These are phyloP conservation scores for Panaeolus cyanescens DNA, from an alignment of 768 basidiomycete species.

Conservation along the genomic window DNA sequence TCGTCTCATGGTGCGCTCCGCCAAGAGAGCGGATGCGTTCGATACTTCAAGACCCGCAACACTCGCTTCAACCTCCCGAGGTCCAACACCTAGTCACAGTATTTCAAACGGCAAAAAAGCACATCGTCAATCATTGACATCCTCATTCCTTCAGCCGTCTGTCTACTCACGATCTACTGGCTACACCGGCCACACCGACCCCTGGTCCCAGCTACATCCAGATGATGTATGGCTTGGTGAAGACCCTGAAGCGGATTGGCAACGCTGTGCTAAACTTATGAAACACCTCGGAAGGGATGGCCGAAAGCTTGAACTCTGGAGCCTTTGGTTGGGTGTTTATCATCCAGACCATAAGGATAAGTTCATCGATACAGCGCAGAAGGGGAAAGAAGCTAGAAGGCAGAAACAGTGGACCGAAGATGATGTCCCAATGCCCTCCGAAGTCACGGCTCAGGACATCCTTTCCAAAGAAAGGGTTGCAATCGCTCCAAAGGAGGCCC, in stretches of 20 bases:
- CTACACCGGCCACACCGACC: constrained; percentile 18
- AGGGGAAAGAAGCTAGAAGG: constrained; percentile 30
- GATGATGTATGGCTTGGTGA: constrained; percentile 58
- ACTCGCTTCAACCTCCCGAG: neutral
- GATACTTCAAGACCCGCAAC: constrained; percentile 3
- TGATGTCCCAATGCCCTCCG: constrained; percentile 31
- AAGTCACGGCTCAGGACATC: constrained; percentile 22
- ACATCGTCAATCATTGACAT: constrained; percentile 28
- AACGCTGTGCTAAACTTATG: constrained; percentile 54
- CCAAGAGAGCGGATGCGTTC: constrained; percentile 15
- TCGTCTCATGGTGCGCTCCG: constrained; percentile 79
- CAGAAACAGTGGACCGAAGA: constrained; percentile 52
- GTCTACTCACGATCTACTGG: constrained; percentile 19
- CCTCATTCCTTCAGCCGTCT: constrained; percentile 28
- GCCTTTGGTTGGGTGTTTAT: constrained; percentile 59
- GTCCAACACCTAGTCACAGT: constrained; percentile 4
- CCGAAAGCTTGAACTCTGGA: constrained; percentile 76
- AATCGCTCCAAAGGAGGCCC: constrained; percentile 38
- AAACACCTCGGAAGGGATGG: constrained; percentile 63
- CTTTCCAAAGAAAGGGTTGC: constrained; percentile 22
- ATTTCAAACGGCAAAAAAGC: neutral
- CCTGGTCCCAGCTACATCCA: constrained; percentile 26
- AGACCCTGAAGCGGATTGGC: constrained; percentile 58
- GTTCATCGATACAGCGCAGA: constrained; percentile 19
- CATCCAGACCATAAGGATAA: constrained; percentile 25